Base-by-base conservation (phyloP, 78 protist genomes). In the Creolimax fragrantissima region DNA sequence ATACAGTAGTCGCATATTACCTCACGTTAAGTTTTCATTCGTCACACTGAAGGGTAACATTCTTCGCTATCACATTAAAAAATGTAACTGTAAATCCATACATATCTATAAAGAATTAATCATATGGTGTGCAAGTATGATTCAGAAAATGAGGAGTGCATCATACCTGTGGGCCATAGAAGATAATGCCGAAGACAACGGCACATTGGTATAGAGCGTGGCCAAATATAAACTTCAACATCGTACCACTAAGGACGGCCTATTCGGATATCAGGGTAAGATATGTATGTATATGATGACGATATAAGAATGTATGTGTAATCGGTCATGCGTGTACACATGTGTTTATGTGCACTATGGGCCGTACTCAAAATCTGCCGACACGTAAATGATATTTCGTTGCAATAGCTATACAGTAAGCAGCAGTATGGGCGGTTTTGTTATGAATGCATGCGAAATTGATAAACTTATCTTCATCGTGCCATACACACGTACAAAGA, bases 81-180 rank as follows among this genome's bases (percentile, higher is more conserved):
- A n/a, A n/a, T n/a, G n/a, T n/a, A n/a, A n/a, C n/a, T n/a, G n/a
- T n/a, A n/a, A n/a, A n/a, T n/a, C n/a, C n/a, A n/a, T n/a, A n/a
- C n/a, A n/a, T n/a, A n/a, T n/a, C n/a, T n/a, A n/a, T n/a, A n/a
- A n/a, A n/a, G n/a, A n/a, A n/a, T n/a, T n/a, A n/a, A n/a, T n/a
- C n/a, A n/a, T n/a, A n/a, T n/a, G n/a, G n/a, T n/a, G n/a, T n/a
- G n/a, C n/a, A n/a, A n/a, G n/a, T n/a, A n/a, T n/a, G n/a, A n/a
- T n/a, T n/a, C n/a, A n/a, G n/a, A n/a, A n/a, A n/a, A n/a, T n/a
- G n/a, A n/a, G n/a, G n/a, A n/a, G n/a, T n/a, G n/a, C n/a, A 74
- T 3, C 94, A 58, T 11, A 97, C 93, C 6, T 86, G 93, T 32
- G 74, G 74, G 11, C 74, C 74, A 58, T 58, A 58, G 74, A 58